Base-by-base conservation (phyloP, 352 stramenopile species). In the Phytophthora rubi region DNA sequence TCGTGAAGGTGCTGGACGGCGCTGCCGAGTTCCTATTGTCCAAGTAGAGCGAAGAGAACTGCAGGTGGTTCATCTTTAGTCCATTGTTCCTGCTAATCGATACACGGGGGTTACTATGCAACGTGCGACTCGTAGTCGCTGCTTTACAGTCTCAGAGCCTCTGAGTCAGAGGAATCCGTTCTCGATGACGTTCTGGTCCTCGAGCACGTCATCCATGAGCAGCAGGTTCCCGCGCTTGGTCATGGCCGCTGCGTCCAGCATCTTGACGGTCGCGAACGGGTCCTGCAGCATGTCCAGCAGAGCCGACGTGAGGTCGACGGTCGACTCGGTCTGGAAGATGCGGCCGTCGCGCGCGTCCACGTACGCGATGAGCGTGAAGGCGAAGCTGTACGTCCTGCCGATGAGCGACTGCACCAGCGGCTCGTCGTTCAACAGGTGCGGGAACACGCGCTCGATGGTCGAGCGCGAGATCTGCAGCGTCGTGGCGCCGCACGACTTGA, bases 281-380 rank as follows among this genome's bases (percentile, higher is more conserved):
- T 86, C 76, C 30, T 76, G 70, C 12, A 86, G 62, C 49, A 86
- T 28, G 0, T 77, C 39, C 1, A 88, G 52, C 10, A 88, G 59
- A 37, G 68, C 73, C 16, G 75, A 78, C 21, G 70, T 79, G 52
- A 86, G 60, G 45, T 88, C 80, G 15, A 86, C 62, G 0, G 59
- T 68, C 0, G 73, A 82, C 59, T 88, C 80, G 15, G 82, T 70
- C 56, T 86, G 75, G 65, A 82, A 86, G 16, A 88, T 64, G 0
- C 62, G 53, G 1, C 76, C 76, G 0, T 71, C 26, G 16, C 33
- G 30, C 23, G 33, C 39, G 59, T 81, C 80, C 18, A 88, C 52
- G 59, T 86, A 73, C 5, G 70, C 53, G 16, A 81, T 61, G 9
- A 85, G 58, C 39, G 73, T 83, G 62, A 76, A 88, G 8, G 68